Evolutionary conservation across 805 yeast species (phyloP).

Genomic region (Pichia gijzeniarum): DNA sequence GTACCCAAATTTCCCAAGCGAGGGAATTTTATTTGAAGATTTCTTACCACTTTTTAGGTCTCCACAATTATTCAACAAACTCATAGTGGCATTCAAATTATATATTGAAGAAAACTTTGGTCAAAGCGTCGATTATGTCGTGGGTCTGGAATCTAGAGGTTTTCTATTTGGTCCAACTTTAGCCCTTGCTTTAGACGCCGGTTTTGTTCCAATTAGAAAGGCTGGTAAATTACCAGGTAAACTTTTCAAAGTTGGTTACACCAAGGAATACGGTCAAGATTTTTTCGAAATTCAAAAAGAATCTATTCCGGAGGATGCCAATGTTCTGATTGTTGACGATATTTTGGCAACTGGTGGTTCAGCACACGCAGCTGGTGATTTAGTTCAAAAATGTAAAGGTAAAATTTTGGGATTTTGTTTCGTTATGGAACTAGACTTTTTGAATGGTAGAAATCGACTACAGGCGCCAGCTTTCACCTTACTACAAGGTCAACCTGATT

Average conservation of each 20-base stretch:
- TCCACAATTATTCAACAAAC: slow-evolving; percentile 74
- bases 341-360: slow-evolving; percentile 98
- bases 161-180: slow-evolving; percentile 93
- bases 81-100: slow-evolving; percentile 71
- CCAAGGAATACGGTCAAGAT: slow-evolving; percentile 92
- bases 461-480: slow-evolving; percentile 85
- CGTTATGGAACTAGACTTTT: slow-evolving; percentile 90
- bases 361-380: slow-evolving; percentile 88
- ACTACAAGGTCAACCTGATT: slow-evolving; percentile 72
- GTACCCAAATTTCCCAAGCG: slow-evolving; percentile 89
- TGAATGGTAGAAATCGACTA: slow-evolving; percentile 87
- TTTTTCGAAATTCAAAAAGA: slow-evolving; percentile 81
- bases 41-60: slow-evolving; percentile 87
- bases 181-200: slow-evolving; percentile 82
- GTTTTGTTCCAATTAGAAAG: slow-evolving; percentile 94
- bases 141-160: slow-evolving; percentile 96
- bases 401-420: slow-evolving; percentile 75
- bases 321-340: slow-evolving; percentile 86
- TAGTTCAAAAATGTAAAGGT: slow-evolving; percentile 62
- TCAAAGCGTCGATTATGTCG: slow-evolving; percentile 69
- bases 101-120: slow-evolving; percentile 56
- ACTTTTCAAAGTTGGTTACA: slow-evolving; percentile 60
- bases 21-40: slow-evolving; percentile 93
- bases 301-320: slow-evolving; percentile 73
- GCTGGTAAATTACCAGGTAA: slow-evolving; percentile 93